Percentiles rank a stretch among this genome's conserved stretches.
Evolutionary conservation across 805 yeast genomes (phyloP).

Genomic region (Candida krabiensis): DNA sequence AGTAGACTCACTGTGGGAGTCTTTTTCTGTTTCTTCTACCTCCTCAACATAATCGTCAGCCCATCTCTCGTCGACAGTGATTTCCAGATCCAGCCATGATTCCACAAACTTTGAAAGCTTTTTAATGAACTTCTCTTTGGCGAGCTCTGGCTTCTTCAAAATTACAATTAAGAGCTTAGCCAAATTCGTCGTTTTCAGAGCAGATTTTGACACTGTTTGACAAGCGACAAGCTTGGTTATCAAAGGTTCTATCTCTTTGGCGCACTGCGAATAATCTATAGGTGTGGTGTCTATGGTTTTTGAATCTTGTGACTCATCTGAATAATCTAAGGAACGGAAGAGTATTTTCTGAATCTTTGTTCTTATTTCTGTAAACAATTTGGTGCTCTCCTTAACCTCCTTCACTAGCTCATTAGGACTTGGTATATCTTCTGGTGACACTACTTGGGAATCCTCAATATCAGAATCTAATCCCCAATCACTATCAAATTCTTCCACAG

Average conservation of each 20-base stretch:
- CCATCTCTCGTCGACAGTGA: conserved; percentile 31
- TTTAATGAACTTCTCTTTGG: conserved; percentile 16
- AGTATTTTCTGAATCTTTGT: conserved; percentile 24
- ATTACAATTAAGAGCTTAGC: conserved; percentile 33
- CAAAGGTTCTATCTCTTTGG: conserved; percentile 21
- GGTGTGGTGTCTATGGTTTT: too few species aligned
- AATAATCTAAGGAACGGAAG: conserved; percentile 16
- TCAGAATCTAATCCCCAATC: conserved; percentile 31
- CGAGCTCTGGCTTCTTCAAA: conserved; percentile 38
- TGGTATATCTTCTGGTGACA: conserved; percentile 20
- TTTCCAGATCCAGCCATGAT: conserved; percentile 26
- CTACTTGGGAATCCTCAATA: conserved; percentile 15
- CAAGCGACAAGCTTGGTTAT: conserved; percentile 24
- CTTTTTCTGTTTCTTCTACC: conserved; percentile 19
- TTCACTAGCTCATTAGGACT: conserved; percentile 20
- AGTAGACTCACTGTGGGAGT: too few species aligned
- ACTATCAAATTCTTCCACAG: conserved; percentile 21
- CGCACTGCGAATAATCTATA: conserved; percentile 21
- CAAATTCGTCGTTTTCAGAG: conserved; percentile 32
- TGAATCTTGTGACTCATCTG: too few species aligned
- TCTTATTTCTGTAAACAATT: conserved; percentile 25
- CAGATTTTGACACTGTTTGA: conserved; percentile 29
- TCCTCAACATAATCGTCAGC: conserved; percentile 26
- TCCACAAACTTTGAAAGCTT: conserved; percentile 22
- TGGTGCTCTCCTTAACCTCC: conserved; percentile 21